Evolutionary conservation across 1,139 yeast genomes (phyloP), one percentile per base, ranked within the genome.

Genomic region (Protomyces macrosporus): DNA sequence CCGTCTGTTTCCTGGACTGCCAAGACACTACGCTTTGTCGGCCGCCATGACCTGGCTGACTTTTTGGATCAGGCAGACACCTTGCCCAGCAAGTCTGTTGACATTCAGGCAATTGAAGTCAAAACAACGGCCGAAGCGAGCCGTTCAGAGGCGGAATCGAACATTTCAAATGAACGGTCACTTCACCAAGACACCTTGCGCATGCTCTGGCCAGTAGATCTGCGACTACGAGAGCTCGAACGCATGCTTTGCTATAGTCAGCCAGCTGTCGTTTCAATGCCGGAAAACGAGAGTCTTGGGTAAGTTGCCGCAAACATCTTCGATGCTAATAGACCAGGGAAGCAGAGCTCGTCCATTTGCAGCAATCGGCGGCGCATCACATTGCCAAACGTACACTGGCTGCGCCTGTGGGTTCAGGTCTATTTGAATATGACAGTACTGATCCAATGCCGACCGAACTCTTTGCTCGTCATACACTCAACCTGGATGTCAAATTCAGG

Each of bases 361-460:
- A 88, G 71, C 82, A 89, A 70, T 82, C 81, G 50, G 75, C 88
- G 58, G 88, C 91, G 0, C 78, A 82, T 0, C 75, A 83, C 37
- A 85, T 85, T 48, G 88, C 89, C 1, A 71, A 84, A 59, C 78
- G 97, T 69, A 89, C 96, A 0, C 78, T 90, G 63, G 82, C 96
- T 0, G 83, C 84, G 66, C 95, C 90, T 0, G 77, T 84, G 69
- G 98, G 93, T 4, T 81, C 93, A 74, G 96, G 86, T 36, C 90
- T 87, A 6, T 79, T 84, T 60, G 84, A 81, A 69, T 84, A 82
- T 68, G 85, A 88, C 1, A 85, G 93, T 12, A 80, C 90, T 66
- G 79, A 81, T 65, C 97, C 98, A 0, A 75, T 90, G 63, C 80
- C 88, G 45, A 90, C 98, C 0, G 98, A 93, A 72, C 85, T 86